These are phyloP conservation scores for Marchantia paleacea DNA, from an alignment of 225 moss, liverwort and hornwort genomes.

Conservation along the genomic window DNA sequence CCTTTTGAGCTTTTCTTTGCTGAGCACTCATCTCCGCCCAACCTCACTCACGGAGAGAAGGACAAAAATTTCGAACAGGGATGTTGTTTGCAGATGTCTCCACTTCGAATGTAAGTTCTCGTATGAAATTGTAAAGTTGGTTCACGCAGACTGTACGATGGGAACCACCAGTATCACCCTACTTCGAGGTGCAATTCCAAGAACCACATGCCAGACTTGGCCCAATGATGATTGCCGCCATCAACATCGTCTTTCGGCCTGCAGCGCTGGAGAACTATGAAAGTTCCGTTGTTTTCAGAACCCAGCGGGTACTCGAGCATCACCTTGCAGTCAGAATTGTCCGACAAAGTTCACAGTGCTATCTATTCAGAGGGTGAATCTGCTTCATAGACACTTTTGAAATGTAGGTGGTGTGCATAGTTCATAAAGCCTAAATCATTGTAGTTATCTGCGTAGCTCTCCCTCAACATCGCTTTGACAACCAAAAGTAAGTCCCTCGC, in stretches of 20 bases:
- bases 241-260: conserved; percentile 67
- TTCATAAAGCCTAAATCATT: neutral
- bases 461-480: neutral
- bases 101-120: too few relatives aligned
- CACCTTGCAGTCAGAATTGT: neutral
- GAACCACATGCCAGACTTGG: conserved; percentile 87
- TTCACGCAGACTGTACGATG: conserved; percentile 64
- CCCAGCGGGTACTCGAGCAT: conserved; percentile 48
- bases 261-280: conserved; percentile 71
- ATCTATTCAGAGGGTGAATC: neutral
- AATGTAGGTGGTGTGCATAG: neutral
- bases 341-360: too few relatives aligned
- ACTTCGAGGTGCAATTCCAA: conserved; percentile 81
- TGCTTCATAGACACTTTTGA: neutral
- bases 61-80: too few relatives aligned
- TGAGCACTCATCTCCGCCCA: too few relatives aligned
- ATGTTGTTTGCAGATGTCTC: too few relatives aligned
- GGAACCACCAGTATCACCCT: conserved; percentile 77
- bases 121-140: neutral
- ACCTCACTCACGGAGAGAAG: too few relatives aligned
- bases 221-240: conserved; percentile 77
- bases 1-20: too few relatives aligned
- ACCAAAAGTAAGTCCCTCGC: neutral
- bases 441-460: neutral
- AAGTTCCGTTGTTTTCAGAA: conserved; percentile 63